A percentile compares a stretch with the other conserved stretches of the same genome.
phyloP scores from a whole-genome alignment of 305 asterid species.

The Fraxinus angustifolia region DNA sequence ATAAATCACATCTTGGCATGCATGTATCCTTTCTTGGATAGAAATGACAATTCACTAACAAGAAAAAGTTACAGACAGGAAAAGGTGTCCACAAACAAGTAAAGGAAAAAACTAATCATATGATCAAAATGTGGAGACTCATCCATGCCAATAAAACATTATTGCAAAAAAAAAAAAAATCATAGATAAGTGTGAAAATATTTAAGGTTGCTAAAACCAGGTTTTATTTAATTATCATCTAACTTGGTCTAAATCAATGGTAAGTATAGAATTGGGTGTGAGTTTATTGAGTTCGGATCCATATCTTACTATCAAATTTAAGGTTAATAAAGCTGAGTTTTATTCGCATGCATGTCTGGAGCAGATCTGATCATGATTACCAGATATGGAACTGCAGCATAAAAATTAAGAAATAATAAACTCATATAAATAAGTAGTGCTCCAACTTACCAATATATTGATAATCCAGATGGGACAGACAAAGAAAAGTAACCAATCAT shows the following conservation, averaged over 20 bases:
- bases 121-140: background rate
- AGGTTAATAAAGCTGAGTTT: background rate
- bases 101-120: background rate
- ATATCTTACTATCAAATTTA: background rate
- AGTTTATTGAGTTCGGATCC: background rate
- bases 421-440: background rate
- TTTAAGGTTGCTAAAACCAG: background rate
- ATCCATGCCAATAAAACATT: background rate
- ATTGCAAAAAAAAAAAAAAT: background rate
- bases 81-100: background rate
- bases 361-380: constrained; percentile 7
- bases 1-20: background rate
- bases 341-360: constrained; percentile 12
- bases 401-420: constrained; percentile 12
- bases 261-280: background rate
- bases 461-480: constrained; percentile 97
- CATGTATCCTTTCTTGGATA: background rate
- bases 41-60: background rate
- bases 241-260: background rate
- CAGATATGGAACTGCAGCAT: constrained; percentile 11
- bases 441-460: constrained; percentile 84
- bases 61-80: background rate
- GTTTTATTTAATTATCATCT: background rate
- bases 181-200: background rate
- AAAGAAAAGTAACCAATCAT: constrained; percentile 99